Percentiles rank a stretch among this genome's conserved stretches.
Evolutionary conservation across 306 rosid genomes (phyloP).

Genomic region (Pterocarpus santalinus): DNA sequence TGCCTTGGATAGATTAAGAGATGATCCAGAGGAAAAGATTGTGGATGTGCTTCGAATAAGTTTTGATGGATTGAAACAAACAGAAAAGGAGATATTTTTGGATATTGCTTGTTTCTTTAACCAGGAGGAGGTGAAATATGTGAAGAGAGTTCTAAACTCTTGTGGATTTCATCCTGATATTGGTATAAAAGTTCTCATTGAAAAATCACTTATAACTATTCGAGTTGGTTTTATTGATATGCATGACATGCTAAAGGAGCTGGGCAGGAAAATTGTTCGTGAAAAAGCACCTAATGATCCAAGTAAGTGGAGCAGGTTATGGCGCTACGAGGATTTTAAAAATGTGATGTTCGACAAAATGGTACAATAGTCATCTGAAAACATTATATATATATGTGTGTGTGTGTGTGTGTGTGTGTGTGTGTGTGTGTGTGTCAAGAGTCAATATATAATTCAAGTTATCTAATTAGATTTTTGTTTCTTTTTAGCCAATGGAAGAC

Average conservation of each 20-base stretch:
- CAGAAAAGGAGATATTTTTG: background rate
- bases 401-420: too few species aligned
- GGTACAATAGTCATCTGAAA: conserved; percentile 4
- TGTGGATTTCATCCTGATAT: conserved; percentile 30
- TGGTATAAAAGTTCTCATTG: conserved; percentile 21
- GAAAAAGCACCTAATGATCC: conserved; percentile 5
- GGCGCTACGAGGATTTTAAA: background rate
- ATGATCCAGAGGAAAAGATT: background rate
- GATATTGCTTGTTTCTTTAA: background rate
- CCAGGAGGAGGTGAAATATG: fast-evolving
- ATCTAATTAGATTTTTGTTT: background rate
- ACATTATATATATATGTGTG: background rate
- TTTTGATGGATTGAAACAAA: background rate
- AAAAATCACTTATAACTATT: conserved; percentile 34
- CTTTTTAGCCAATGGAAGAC: background rate
- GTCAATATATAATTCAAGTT: background rate
- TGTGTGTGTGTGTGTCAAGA: too few species aligned
- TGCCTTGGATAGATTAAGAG: conserved; percentile 1
- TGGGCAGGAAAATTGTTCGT: conserved; percentile 27
- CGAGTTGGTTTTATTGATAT: background rate
- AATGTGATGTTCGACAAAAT: background rate
- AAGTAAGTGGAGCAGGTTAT: conserved; percentile 44
- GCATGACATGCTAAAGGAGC: conserved; percentile 16
- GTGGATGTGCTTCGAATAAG: conserved; percentile 1
- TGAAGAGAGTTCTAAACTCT: background rate